Conservation (phyloP, 768 basidiomycete genomes). For the Leccinum truebloodii region DNA sequence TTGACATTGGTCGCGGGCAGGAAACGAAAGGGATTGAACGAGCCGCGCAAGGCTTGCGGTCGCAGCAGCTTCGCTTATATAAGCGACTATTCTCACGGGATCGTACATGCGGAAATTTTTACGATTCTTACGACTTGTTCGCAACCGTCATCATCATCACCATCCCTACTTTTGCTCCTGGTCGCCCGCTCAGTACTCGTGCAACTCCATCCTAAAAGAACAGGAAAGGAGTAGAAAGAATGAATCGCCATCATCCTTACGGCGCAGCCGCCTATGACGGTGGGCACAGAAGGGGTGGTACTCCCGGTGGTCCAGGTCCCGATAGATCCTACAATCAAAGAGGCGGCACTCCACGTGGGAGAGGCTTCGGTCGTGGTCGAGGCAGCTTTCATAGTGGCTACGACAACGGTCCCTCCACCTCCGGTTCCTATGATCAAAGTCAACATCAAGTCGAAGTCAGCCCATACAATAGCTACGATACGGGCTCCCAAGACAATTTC, state of each 20-base stretch:
- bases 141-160: slow-evolving; percentile 41
- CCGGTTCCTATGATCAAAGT: slow-evolving; percentile 62
- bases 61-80: slow-evolving; percentile 25
- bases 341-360: slow-evolving; percentile 53
- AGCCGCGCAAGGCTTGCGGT: slow-evolving; percentile 3
- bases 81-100: slow-evolving; percentile 29
- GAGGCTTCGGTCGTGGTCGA: slow-evolving; percentile 55
- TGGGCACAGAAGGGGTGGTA: slow-evolving; percentile 62
- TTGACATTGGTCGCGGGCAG: slow-evolving; percentile 66
- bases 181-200: slow-evolving; percentile 27
- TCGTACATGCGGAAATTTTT: slow-evolving; percentile 37
- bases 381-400: slow-evolving; percentile 55
- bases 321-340: slow-evolving; percentile 70
- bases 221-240: slow-evolving; percentile 33
- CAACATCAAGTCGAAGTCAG: slow-evolving; percentile 61
- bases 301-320: slow-evolving; percentile 65
- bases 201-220: slow-evolving; percentile 28
- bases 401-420: slow-evolving; percentile 52
- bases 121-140: slow-evolving; percentile 20
- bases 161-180: slow-evolving; percentile 25
- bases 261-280: slow-evolving; percentile 60
- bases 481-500: slow-evolving; percentile 55
- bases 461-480: slow-evolving; percentile 72
- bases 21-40: slow-evolving; percentile 16
- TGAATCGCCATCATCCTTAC: slow-evolving; percentile 94